Conservation (phyloP, 768 basidiomycete genomes). For the Trametes maxima region DNA sequence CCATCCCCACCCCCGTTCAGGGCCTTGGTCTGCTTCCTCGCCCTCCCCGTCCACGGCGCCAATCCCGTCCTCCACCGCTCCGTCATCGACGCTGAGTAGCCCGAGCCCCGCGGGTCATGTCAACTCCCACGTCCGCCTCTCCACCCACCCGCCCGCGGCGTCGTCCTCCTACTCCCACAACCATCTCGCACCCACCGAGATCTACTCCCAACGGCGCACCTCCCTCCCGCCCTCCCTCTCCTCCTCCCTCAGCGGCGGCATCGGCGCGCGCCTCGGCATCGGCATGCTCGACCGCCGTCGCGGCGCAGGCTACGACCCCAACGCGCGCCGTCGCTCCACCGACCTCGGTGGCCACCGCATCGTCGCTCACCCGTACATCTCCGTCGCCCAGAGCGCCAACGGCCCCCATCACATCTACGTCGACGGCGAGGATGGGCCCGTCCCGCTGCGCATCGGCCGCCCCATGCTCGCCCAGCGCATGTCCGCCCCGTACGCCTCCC, state of each 20-base stretch:
- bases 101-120: slow-evolving; percentile 8
- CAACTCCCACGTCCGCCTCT: slow-evolving; percentile 14
- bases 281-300: slow-evolving; percentile 1
- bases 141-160: slow-evolving; percentile 15
- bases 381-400: slow-evolving; percentile 29
- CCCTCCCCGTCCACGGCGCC: slow-evolving; percentile 12
- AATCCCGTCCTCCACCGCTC: neutral
- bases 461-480: slow-evolving; percentile 17
- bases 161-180: slow-evolving; percentile 13
- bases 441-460: slow-evolving; percentile 9
- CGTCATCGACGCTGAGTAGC: slow-evolving; percentile 11
- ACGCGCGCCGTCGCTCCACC: slow-evolving; percentile 25
- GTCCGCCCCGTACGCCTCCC: slow-evolving; percentile 4
- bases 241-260: neutral
- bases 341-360: slow-evolving; percentile 24
- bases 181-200: slow-evolving; percentile 22
- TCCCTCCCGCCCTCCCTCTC: slow-evolving; percentile 22
- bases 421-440: slow-evolving; percentile 4
- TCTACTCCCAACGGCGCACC: slow-evolving; percentile 20
- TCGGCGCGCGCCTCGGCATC: neutral
- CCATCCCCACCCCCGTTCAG: slow-evolving; percentile 7
- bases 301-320: slow-evolving; percentile 26
- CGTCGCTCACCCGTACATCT: slow-evolving; percentile 31
- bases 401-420: slow-evolving; percentile 4
- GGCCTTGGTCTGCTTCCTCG: neutral